Conservation (phyloP, 768 basidiomycete species). For the Pholiota molesta region DNA sequence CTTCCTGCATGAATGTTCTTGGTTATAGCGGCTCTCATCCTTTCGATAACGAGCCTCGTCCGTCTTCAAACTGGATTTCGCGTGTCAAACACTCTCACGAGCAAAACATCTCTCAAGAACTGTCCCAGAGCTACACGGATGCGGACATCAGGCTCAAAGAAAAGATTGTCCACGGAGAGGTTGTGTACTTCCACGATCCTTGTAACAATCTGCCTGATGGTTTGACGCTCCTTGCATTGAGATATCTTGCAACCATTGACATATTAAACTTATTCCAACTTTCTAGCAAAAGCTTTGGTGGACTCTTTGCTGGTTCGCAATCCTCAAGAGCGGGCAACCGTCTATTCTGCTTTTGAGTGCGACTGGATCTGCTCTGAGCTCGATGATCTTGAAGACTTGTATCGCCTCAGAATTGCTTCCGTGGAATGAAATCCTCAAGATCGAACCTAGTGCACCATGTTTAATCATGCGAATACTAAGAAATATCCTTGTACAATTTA, state of each 20-base stretch:
- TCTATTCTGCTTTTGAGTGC: constrained; percentile 60
- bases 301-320: constrained; percentile 62
- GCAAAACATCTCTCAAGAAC: constrained; percentile 28
- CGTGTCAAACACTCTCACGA: constrained; percentile 38
- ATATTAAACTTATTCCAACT: neutral
- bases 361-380: constrained; percentile 70
- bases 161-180: constrained; percentile 64
- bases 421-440: neutral
- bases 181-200: constrained; percentile 54
- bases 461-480: neutral
- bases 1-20: neutral
- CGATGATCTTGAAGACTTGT: constrained; percentile 61
- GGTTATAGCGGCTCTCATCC: constrained; percentile 69
- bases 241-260: constrained; percentile 14
- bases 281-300: constrained; percentile 61
- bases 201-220: constrained; percentile 67
- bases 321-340: constrained; percentile 61
- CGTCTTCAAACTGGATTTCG: constrained; percentile 40
- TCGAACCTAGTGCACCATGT: neutral
- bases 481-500: neutral
- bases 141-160: constrained; percentile 67
- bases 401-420: constrained; percentile 52
- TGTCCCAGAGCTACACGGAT: constrained; percentile 45
- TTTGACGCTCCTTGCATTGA: constrained; percentile 24
- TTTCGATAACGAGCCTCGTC: constrained; percentile 61